Evolutionary conservation across 2,329 filamentous ascomycete genomes (phyloP), one percentile per base, ranked within the genome.

Genomic region (Colletotrichum chlorophyti): DNA sequence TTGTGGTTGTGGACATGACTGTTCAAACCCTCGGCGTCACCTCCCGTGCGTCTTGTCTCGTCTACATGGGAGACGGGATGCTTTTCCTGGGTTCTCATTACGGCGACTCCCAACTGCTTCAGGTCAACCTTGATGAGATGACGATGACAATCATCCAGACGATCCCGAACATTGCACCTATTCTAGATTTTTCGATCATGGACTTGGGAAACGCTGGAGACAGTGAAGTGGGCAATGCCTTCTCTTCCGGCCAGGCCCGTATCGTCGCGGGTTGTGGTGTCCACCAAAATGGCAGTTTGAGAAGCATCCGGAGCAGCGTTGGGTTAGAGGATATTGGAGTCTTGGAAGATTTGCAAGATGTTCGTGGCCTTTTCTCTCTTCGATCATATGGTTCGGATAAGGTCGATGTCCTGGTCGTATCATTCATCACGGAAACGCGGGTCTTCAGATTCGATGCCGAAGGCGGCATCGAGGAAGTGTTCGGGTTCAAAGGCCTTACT

Each of bases 111-210:
- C 93, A 97, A 69, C 81, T 98, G 8, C 83, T 95, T 40, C 80
- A 83, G 49, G 79, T 88, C 27, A 82, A 77, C 17, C 62, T 75
- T 6, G 66, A 73, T 2, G 64, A 71, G 0, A 65, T 69, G 21
- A 68, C 80, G 0, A 79, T 93, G 58, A 79, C 88, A 43, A 73
- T 93, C 5, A 72, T 95, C 9, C 92, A 97, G 69, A 89, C 86
- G 0, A 81, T 96, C 53, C 78, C 85, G 4, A 99, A 97, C 68
- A 91, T 98, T 65, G 93, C 91, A 0, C 95, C 95, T 0, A 91
- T 99, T 37, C 76, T 98, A 34, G 95, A 99, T 70, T 97, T 99
- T 66, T 89, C 91, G 1, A 86, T 99, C 14, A 97, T 98, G 92
- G 95, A 98, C 68, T 90, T 98, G 82, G 94, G 93, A 1, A 93